Base-by-base conservation (phyloP, 768 basidiomycete genomes). In the Kwoniella mangroviensis region DNA sequence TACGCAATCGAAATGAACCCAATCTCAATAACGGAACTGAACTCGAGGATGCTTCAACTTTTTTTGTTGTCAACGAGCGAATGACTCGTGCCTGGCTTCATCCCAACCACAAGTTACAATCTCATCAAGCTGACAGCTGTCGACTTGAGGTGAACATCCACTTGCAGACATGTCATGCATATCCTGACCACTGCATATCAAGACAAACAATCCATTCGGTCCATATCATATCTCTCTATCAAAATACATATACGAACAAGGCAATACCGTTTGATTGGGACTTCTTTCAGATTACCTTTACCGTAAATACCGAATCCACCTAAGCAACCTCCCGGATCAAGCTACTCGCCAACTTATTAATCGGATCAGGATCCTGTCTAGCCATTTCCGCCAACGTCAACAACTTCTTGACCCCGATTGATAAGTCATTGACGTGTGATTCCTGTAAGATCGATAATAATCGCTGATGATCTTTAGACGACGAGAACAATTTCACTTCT, bases 321-420 rank as follows among this genome's bases (percentile, higher is more conserved):
- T 57, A 79, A 41, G 64, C 70, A n/a, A 75, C 73, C 66, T 80
- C 79, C 43, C 79, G 41, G 5, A 82, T 74, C 71, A 84, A 66
- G 68, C 81, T 82, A 15, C 76, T 76, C 1, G 76, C 79, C 15
- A 84, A 65, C 65, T 83, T 84, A 77, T 90, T 89, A 34, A 88
- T 92, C 17, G 89, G 91, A 71, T 89, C 90, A 1, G 93, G 93
- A 78, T 97, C 96, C 84, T 98, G 97, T 78, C 96, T 87, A 58
- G 95, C 92, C 95, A 97, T 98, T 86, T 99, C 97, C 21, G 95
- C 87, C 65, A 92, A 87, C 69, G 90, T 93, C 80, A 99, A 82
- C 82, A 99, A 78, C 84, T 92, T 94, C 89, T 98, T 98, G 78
- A 99, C 89, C 0, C 97, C 97, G 57, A 98, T 90, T 72, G 90